phyloP scores from a whole-genome alignment of 1,139 yeast genomes.

The Nakaseomyces bracarensis region DNA sequence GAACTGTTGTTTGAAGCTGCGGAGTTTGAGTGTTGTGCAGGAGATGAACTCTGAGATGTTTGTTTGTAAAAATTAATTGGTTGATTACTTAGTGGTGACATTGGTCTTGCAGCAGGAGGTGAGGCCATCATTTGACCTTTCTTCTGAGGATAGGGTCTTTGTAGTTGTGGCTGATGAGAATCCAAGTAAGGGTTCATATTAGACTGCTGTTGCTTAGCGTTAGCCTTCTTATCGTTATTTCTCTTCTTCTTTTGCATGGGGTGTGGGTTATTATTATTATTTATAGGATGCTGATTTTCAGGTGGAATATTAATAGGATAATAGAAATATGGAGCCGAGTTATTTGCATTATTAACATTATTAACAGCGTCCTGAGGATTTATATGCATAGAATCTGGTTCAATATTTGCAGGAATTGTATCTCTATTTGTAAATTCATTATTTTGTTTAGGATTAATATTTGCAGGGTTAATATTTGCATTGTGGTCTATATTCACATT shows the following conservation, averaged over 20 bases:
- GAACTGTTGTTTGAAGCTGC: conserved; percentile 8
- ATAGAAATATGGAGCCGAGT: conserved; percentile 4
- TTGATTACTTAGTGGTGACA: conserved; percentile 6
- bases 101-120: conserved; percentile 7
- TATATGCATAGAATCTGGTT: not conserved
- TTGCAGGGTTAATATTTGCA: conserved; percentile 8
- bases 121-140: conserved; percentile 7
- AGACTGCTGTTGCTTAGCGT: conserved; percentile 10
- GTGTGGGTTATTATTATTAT: not conserved
- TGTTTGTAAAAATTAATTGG: conserved; percentile 1
- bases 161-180: not conserved
- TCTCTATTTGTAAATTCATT: conserved; percentile 1
- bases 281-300: conserved; percentile 4
- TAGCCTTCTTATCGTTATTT: conserved; percentile 6
- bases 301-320: conserved; percentile 5
- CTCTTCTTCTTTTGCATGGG: not conserved
- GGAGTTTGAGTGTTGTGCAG: conserved; percentile 8
- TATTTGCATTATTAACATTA: not conserved
- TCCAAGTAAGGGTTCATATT: conserved; percentile 15
- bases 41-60: conserved; percentile 5
- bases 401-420: conserved; percentile 6
- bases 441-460: conserved; percentile 5
- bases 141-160: conserved; percentile 5
- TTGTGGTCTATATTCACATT: conserved; percentile 7
- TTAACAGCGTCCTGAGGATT: conserved; percentile 1